Base-by-base conservation (phyloP, 2,329 filamentous ascomycete genomes). In the Hymenoscyphus fructigenus region DNA sequence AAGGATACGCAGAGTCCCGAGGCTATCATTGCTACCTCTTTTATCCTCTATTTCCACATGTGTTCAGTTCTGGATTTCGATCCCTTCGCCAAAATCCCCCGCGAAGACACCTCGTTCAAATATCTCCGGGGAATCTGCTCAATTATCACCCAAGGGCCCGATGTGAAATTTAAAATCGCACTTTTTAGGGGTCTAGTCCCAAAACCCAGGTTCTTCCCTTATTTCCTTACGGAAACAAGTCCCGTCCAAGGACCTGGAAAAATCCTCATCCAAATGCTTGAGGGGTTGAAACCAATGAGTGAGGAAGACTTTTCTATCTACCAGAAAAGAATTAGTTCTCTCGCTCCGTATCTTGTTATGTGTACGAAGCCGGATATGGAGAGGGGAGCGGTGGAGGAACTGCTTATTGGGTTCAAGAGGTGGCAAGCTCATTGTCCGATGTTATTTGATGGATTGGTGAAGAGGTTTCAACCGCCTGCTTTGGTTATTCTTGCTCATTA, bases 351-450 rank as follows among this genome's bases (percentile, higher is more conserved):
- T 36, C 44, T 67, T 5, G 59, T 63, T 14, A 63, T 61, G 3
- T 63, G 58, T 5, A 60, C 61, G 3, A 53, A 62, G 2, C 61
- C 62, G 28, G 57, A 47, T n/a, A 56, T 66, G 5, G 56, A 58
- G 6, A 26, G 12, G 7, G 60, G 41, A 14, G 59, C 66, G 0
- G 44, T 64, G 41, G 58, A 68, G 28, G 67, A 67, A 34, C 57
- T 70, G 1, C 47, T 68, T 4, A 41, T 67, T 17, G 65, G 63
- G 17, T 69, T 70, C 56, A 38, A 67, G 29, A 62, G 63, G 29
- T 70, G 68, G 68, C 68, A 68, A 20, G 60, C 68, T n/a, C 44
- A 67, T 55, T 65, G 65, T 58, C 68, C 68, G 5, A 14, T 50
- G 7, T 50, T 61, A 9, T 69, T 67, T 36, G 63, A 69, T 44